phyloP scores from a whole-genome alignment of 2,329 filamentous ascomycete species.

The Fusarium foetens region DNA sequence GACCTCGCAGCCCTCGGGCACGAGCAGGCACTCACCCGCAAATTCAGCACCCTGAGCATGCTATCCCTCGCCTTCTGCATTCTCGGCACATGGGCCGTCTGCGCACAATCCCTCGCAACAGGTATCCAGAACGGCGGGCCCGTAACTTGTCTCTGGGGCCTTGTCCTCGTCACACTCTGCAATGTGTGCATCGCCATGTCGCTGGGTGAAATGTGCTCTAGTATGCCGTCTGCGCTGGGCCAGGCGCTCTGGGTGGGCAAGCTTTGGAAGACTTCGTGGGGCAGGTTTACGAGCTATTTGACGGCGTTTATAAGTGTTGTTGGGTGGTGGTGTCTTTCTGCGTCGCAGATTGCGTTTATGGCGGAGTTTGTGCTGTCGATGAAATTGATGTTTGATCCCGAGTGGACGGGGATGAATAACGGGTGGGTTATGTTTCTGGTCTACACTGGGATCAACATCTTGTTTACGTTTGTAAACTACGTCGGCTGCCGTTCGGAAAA shows the following conservation, averaged over 20 bases:
- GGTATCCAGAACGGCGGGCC: constrained; percentile 64
- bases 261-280: constrained; percentile 51
- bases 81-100: constrained; percentile 67
- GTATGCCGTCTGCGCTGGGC: constrained; percentile 68
- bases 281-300: constrained; percentile 64
- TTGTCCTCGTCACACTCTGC: constrained; percentile 61
- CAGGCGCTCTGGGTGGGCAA: constrained; percentile 64
- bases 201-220: constrained; percentile 65
- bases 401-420: constrained; percentile 54
- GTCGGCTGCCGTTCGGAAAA: constrained; percentile 58
- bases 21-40: constrained; percentile 51
- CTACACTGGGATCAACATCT: constrained; percentile 60
- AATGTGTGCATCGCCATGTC: constrained; percentile 64
- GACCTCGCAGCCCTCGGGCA: constrained; percentile 55
- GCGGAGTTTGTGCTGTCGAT: constrained; percentile 63
- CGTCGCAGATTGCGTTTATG: constrained; percentile 67
- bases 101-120: constrained; percentile 58
- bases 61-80: constrained; percentile 66
- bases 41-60: constrained; percentile 66
- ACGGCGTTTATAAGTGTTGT: constrained; percentile 70
- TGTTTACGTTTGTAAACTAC: constrained; percentile 62
- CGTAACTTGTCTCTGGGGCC: constrained; percentile 64
- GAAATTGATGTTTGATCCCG: constrained; percentile 62
- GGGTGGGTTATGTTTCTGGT: constrained; percentile 67
- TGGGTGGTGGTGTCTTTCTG: constrained; percentile 68